phyloP scores from a whole-genome alignment of 1,284 basidiomycete genomes.

The Austroboletus niveus region DNA sequence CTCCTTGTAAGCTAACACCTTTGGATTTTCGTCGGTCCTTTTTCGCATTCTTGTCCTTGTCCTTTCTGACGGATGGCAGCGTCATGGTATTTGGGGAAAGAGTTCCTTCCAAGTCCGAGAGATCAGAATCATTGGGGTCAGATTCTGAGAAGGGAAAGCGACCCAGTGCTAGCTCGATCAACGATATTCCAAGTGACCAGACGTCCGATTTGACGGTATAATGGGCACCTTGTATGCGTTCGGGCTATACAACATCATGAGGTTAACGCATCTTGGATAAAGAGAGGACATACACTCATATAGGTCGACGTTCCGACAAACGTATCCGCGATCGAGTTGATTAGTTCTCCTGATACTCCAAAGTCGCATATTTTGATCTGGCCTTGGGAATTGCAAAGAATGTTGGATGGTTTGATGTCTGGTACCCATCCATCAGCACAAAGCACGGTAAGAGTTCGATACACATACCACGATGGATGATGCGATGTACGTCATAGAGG shows the following conservation, averaged over 20 bases:
- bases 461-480: conserved; percentile 91
- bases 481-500: conserved; percentile 98
- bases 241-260: conserved; percentile 61
- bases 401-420: conserved; percentile 99
- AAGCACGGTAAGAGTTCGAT: not conserved
- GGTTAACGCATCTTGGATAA: conserved; percentile 3
- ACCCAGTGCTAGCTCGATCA: conserved; percentile 93
- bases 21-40: conserved; percentile 67
- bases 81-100: conserved; percentile 54
- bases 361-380: conserved; percentile 99
- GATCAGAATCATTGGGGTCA: conserved; percentile 60
- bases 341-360: conserved; percentile 96
- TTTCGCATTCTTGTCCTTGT: conserved; percentile 39
- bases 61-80: conserved; percentile 30
- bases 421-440: conserved; percentile 7
- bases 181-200: conserved; percentile 93
- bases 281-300: conserved; percentile 82
- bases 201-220: conserved; percentile 98
- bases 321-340: conserved; percentile 98
- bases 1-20: conserved; percentile 87
- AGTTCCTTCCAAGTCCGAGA: conserved; percentile 69
- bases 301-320: conserved; percentile 99
- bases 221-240: conserved; percentile 96
- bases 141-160: conserved; percentile 87
- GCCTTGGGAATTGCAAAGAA: conserved; percentile 90